A percentile compares a stretch with the other conserved stretches of the same genome.
phyloP scores from a whole-genome alignment of 306 rosid species.

The Vachellia pachyceras region DNA sequence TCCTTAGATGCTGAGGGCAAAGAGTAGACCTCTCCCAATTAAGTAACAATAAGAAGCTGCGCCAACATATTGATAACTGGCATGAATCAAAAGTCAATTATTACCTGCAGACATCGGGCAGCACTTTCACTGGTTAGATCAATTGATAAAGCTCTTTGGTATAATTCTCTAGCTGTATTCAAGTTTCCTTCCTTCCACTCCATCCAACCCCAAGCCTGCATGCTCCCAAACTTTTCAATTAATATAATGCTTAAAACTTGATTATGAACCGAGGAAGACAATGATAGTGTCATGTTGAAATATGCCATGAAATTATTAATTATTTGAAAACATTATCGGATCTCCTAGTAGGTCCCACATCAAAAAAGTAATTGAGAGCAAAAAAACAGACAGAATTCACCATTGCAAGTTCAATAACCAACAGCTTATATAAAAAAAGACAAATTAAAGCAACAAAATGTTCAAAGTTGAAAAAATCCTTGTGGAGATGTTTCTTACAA shows the following conservation, averaged over 20 bases:
- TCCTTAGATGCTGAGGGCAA: not conserved
- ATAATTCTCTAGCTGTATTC: conserved; percentile 75
- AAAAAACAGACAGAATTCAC: conserved; percentile 20
- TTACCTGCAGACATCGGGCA: conserved; percentile 98
- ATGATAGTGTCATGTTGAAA: not conserved
- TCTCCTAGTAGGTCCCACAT: conserved; percentile 11
- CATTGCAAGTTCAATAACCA: conserved; percentile 21
- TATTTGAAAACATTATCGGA: conserved; percentile 20
- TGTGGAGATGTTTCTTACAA: conserved; percentile 56
- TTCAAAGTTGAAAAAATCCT: conserved; percentile 22
- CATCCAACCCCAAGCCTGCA: conserved; percentile 99
- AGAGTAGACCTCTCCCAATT: not conserved
- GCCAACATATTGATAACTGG: conserved; percentile 25
- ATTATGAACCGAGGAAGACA: not conserved
- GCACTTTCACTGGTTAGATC: conserved; percentile 79
- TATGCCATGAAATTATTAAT: not conserved
- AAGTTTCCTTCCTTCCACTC: conserved; percentile 98
- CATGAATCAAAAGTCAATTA: not conserved
- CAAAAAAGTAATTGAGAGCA: not conserved
- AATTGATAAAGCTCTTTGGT: conserved; percentile 71
- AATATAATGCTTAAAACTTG: conserved; percentile 21
- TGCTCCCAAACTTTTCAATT: conserved; percentile 29
- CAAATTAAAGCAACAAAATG: conserved; percentile 19
- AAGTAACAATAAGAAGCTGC: not conserved
- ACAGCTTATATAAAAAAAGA: conserved; percentile 16